These are phyloP conservation scores for Phalaenopsis equestris DNA, from an alignment of 106 monocot species.

Conservation along the genomic window DNA sequence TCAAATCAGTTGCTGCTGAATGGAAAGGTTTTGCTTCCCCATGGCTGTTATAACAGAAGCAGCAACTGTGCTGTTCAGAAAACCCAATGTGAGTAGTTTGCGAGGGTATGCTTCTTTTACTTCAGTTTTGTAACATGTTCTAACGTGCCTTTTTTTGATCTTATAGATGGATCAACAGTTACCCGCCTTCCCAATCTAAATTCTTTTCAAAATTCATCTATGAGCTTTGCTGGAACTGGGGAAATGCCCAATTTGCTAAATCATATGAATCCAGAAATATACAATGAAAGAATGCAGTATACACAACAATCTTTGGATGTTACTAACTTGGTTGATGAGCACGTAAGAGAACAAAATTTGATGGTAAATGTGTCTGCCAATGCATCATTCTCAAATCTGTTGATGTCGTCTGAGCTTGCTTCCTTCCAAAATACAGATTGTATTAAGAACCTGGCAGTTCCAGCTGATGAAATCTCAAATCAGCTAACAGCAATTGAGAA, in stretches of 20 bases:
- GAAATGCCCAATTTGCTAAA: constrained; percentile 2
- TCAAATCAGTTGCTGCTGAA: neutral
- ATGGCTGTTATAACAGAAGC: neutral
- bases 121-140: constrained; percentile 2
- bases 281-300: neutral
- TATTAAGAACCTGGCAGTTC: neutral
- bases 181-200: constrained; percentile 17
- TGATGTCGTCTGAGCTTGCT: neutral
- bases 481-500: constrained; percentile 1
- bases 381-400: constrained; percentile 13
- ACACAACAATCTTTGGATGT: constrained; percentile 2
- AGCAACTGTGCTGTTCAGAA: neutral
- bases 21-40: neutral
- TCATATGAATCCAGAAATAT: constrained; percentile 5
- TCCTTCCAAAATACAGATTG: constrained; percentile 6
- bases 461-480: constrained; percentile 2
- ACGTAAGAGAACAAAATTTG: neutral
- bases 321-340: constrained; percentile 3
- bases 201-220: constrained; percentile 8
- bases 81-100: constrained; percentile 10
- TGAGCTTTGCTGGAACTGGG: neutral
- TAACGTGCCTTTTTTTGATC: neutral
- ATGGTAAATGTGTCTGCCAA: neutral
- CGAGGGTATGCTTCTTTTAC: neutral
- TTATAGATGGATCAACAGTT: constrained; percentile 9